Percentiles rank a stretch among this genome's conserved stretches.
These are phyloP conservation scores for Globisporangium emineosum DNA, from an alignment of 352 stramenopile species.

Conservation along the genomic window DNA sequence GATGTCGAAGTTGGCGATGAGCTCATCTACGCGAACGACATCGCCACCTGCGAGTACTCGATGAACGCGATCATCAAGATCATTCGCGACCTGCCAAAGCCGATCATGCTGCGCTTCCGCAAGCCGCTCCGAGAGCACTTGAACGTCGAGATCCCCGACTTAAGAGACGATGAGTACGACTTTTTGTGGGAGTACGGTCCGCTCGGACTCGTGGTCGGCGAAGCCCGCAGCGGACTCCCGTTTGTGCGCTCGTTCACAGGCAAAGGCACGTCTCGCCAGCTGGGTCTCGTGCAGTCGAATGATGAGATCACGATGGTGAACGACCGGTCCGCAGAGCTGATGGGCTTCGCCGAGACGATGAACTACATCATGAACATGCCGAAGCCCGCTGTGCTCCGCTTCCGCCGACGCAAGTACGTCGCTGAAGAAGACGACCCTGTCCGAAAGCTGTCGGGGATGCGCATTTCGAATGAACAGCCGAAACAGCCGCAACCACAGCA, in stretches of 20 bases:
- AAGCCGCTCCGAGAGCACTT: conserved; percentile 50
- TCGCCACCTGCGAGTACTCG: conserved; percentile 63
- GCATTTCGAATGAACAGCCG: conserved; percentile 13
- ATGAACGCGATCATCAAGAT: conserved; percentile 73
- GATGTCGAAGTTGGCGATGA: conserved; percentile 61
- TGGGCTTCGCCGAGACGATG: conserved; percentile 79
- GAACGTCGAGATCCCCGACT: conserved; percentile 43
- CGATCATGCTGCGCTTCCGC: conserved; percentile 72
- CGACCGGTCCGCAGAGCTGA: conserved; percentile 38
- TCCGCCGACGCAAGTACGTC: conserved; percentile 31
- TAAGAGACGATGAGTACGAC: conserved; percentile 73
- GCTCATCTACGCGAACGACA: conserved; percentile 81
- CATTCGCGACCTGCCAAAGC: conserved; percentile 76
- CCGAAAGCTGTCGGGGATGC: conserved; percentile 5
- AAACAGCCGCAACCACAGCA: conserved; percentile 21
- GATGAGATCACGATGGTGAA: conserved; percentile 86
- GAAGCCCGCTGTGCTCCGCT: conserved; percentile 76
- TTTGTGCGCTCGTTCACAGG: conserved; percentile 82
- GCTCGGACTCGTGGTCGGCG: conserved; percentile 68
- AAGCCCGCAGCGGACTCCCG: conserved; percentile 45
- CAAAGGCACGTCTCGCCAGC: conserved; percentile 70
- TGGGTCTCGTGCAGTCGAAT: conserved; percentile 63
- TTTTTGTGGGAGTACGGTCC: conserved; percentile 82
- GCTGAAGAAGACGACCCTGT: background rate
- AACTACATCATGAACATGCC: conserved; percentile 84